Base-by-base conservation (phyloP, 768 basidiomycete species). In the Botryobasidium botryosum region DNA sequence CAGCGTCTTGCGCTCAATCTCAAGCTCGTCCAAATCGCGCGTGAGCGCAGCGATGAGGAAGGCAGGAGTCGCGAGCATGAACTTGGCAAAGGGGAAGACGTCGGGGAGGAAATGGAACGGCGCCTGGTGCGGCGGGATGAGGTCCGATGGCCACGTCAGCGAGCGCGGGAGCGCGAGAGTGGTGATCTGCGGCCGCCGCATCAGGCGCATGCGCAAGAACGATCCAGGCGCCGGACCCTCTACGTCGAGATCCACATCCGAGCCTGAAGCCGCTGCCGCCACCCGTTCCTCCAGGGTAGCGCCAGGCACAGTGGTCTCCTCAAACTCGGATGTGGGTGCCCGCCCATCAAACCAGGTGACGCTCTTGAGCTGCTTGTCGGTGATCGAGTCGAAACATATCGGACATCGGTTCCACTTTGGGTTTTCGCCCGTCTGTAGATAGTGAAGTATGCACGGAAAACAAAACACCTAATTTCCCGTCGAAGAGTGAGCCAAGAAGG, bases 71-170 rank as follows among this genome's bases (percentile, higher is more conserved):
- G 87, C 88, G 21, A 97, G 75, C 90, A 97, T 94, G 65, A 97
- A 94, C 56, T 86, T 88, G 17, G 90, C 71, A 59, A 81, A 94
- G 31, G 65, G 64, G 51, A 77, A 76, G 32, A 94, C 82, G 55
- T 96, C 88, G 1, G 91, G 94, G 18, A 92, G 68, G 65, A 99
- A 97, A 57, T 94, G 75, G 66, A 91, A 97, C 5, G 94, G 92
- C 0, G 88, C 85, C 55, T 90, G 80, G 52, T 91, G 86, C 17
- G 88, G 83, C 12, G 85, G 80, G 25, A 94, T 64, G 2, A 91
- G 70, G 48, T 92, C 88, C 1, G 88, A 92, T 2, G 88, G 92
- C 91, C 91, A 99, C 2, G 87, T 86, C 13, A 65, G 55, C 2
- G 92, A 91, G 20, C 87, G 78, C 31, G 94, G 94, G 5, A 99